Base-by-base conservation (phyloP, 108 stramenopile species). In the Hondaea fermentalgiana region DNA sequence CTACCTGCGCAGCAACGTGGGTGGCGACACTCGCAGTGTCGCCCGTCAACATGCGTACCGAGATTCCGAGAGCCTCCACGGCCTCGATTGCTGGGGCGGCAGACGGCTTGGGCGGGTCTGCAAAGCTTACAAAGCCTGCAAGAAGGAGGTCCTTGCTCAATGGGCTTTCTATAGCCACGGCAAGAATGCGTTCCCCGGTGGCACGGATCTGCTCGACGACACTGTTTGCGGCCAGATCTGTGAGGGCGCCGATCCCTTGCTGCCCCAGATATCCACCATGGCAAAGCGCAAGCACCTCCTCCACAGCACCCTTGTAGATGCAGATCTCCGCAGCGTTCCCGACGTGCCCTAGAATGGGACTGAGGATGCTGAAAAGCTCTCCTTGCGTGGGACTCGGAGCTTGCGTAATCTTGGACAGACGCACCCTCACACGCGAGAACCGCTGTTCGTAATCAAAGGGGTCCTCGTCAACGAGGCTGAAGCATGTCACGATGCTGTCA, bases 261-360 rank as follows among this genome's bases (percentile, higher is more conserved):
- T 72, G 72, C 1, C 23, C 72, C 2, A 29, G 23, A 42, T n/a
- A 17, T 17, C 23, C 28, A 4, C 49, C 12, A 6, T 83, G 16
- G 76, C 76, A 83, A 43, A 83, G 45, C 45, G 10, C 51, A 8
- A 83, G n/a, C 1, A 83, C 76, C 76, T 83, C 76, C 51, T 83
- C 76, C n/a, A 83, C 76, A 35, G 76, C 76, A 35, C 76, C 76
- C 49, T 83, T 83, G 76, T 12, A 83, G 51, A 83, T 83, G n/a
- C 23, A 53, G 6, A 83, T 8, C 76, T 53, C 51, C 64, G 35
- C 64, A 23, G 35, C 64, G 42, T 14, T 28, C 42, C 64, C 64
- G 2, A 0, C 55, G 35, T 35, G 35, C 1, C 35, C 35, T 35
- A 35, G 35, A 35, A 35, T 35, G 0, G 35, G 35, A 35, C 35